A percentile compares a stretch with the other conserved stretches of the same genome.
phyloP scores from a whole-genome alignment of 2,329 filamentous ascomycete genomes.

The Fusarium foetens region DNA sequence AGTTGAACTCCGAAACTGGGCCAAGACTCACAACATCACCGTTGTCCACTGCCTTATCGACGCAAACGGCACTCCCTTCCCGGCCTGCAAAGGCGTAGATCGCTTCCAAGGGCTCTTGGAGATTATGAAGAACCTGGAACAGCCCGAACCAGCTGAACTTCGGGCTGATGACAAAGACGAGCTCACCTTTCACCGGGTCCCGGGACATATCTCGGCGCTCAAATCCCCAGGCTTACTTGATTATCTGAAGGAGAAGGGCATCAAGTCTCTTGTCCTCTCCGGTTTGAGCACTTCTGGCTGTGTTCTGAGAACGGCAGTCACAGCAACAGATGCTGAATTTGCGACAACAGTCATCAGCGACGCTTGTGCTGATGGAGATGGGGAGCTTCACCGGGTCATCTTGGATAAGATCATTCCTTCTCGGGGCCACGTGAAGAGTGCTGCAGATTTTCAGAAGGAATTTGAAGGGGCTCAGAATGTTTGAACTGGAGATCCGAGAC shows the following conservation, averaged over 20 bases:
- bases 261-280: not conserved
- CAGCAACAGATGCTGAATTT: conserved; percentile 4
- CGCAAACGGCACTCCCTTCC: not conserved
- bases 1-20: conserved; percentile 1
- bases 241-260: not conserved
- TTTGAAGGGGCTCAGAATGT: not conserved
- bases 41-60: conserved; percentile 10
- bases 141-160: conserved; percentile 5
- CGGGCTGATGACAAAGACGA: not conserved
- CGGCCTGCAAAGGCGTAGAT: not conserved
- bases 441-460: not conserved
- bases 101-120: not conserved
- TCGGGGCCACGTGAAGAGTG: not conserved
- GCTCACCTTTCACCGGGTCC: not conserved
- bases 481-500: not conserved
- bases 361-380: not conserved
- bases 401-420: not conserved
- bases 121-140: not conserved
- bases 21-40: not conserved
- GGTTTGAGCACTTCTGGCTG: conserved; percentile 8
- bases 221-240: not conserved
- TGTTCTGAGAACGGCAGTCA: not conserved
- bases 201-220: not conserved
- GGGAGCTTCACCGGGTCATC: not conserved
- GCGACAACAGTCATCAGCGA: not conserved